Evolutionary conservation across 1,139 yeast species (phyloP).

Genomic region (Diutina ranongensis): DNA sequence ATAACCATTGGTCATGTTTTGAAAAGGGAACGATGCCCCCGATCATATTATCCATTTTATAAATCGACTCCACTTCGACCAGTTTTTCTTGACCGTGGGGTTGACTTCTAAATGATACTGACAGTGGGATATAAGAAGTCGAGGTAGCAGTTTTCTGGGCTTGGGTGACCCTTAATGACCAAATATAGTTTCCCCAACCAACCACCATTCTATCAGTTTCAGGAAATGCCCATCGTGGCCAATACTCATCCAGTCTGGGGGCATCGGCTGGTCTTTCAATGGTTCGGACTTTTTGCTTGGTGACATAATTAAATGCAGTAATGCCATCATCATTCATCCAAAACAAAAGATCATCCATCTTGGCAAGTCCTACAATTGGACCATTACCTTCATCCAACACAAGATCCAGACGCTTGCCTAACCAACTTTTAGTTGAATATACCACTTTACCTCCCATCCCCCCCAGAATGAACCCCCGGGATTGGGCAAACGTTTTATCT

Average conservation of each 20-base stretch:
- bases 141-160: background rate
- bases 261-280: slow-evolving; percentile 49
- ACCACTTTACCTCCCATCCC: slow-evolving; percentile 85
- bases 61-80: slow-evolving; percentile 45
- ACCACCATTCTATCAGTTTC: slow-evolving; percentile 60
- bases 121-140: slow-evolving; percentile 21
- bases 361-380: slow-evolving; percentile 57
- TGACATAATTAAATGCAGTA: slow-evolving; percentile 36
- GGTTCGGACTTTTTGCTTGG: slow-evolving; percentile 32
- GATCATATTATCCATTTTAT: slow-evolving; percentile 47
- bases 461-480: slow-evolving; percentile 67
- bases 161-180: slow-evolving; percentile 41
- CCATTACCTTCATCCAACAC: slow-evolving; percentile 52
- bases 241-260: slow-evolving; percentile 70
- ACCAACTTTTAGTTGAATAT: slow-evolving; percentile 72
- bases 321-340: slow-evolving; percentile 88
- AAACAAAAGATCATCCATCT: slow-evolving; percentile 50
- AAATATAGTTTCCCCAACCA: slow-evolving; percentile 77
- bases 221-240: slow-evolving; percentile 66
- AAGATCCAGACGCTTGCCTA: slow-evolving; percentile 67
- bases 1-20: slow-evolving; percentile 51
- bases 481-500: slow-evolving; percentile 52
- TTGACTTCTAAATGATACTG: slow-evolving; percentile 39
- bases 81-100: slow-evolving; percentile 33
- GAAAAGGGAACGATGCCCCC: slow-evolving; percentile 66